Percentiles rank a stretch among this genome's conserved stretches.
Conservation (phyloP, 768 basidiomycete genomes). For the Tulasnella sp. region DNA sequence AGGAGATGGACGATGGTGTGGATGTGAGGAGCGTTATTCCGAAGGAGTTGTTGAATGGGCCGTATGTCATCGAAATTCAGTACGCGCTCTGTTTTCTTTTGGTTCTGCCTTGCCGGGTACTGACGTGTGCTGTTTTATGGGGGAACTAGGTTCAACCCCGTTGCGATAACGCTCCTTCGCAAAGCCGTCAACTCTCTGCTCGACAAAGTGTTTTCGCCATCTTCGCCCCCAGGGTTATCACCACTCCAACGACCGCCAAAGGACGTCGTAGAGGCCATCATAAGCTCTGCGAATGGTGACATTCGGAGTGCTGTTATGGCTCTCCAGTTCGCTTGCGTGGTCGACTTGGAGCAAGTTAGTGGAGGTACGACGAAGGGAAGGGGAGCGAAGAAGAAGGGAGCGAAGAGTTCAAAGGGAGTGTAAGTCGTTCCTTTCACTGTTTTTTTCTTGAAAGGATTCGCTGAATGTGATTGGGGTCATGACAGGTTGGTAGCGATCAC, state of each 20-base stretch:
- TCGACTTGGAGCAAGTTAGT: constrained; percentile 28
- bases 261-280: constrained; percentile 64
- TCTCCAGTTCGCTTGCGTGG: constrained; percentile 72
- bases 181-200: constrained; percentile 65
- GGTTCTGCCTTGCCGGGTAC: neutral
- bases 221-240: constrained; percentile 24
- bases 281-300: constrained; percentile 80
- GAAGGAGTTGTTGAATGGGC: constrained; percentile 55
- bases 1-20: constrained; percentile 47
- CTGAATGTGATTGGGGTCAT: neutral
- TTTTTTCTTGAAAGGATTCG: neutral
- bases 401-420: constrained; percentile 27
- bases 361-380: constrained; percentile 26
- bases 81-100: constrained; percentile 33
- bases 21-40: constrained; percentile 68
- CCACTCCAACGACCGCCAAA: constrained; percentile 42
- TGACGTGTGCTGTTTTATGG: neutral
- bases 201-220: constrained; percentile 34
- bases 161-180: constrained; percentile 77
- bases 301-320: constrained; percentile 91
- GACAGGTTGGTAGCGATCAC: constrained; percentile 63
- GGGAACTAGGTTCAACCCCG: constrained; percentile 71
- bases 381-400: constrained; percentile 27
- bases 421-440: neutral
- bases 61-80: constrained; percentile 74